Evolutionary conservation across 169 alveolate genomes (phyloP), one percentile per base, ranked within the genome.

Genomic region (Plasmodium gaboni): DNA sequence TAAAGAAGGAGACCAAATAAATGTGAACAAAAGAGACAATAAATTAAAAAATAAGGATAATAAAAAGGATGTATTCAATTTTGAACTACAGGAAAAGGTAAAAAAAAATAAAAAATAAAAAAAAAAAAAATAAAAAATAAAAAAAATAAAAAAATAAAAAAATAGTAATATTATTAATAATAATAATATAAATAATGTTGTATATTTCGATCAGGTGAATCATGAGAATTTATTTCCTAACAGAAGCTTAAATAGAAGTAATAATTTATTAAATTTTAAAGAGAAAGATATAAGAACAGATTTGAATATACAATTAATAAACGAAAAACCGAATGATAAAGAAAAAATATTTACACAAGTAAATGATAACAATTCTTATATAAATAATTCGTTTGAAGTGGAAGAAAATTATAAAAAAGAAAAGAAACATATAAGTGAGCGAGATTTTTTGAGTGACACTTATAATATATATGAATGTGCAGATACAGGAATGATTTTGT

Each of bases 401-500:
- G 15, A 10, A 22, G 24, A 67, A 63, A 60, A 10, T 17, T 10
- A 15, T 26, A 48, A 28, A 55, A 13, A 24, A 22, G 26, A 46
- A 28, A 38, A 38, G 53, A n/a, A 19, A 44, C 26, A 67, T 51
- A 2, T 70, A 67, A 80, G 44, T 80, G 90, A 71, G 51, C 12
- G 71, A n/a, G 83, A 80, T 26, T 51, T 44, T 53, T 67, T 80
- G 19, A 42, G 15, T 9, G 55, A 80, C 57, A 57, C 19, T 26
- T 28, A 80, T 32, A 67, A 67, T 32, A 67, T 67, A 70, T 67
- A 60, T 44, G 80, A 80, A 24, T 38, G 7, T 68, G 28, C 22
- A 22, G 80, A 67, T 12, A 55, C 22, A 68, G 90, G 51, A 8
- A 46, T 46, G 7, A 32, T 71, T 60, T 67, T 80, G 60, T 80